Evolutionary conservation across 257 asterid genomes (phyloP), one percentile per base, ranked within the genome.

Genomic region (Primulina huaijiensis): DNA sequence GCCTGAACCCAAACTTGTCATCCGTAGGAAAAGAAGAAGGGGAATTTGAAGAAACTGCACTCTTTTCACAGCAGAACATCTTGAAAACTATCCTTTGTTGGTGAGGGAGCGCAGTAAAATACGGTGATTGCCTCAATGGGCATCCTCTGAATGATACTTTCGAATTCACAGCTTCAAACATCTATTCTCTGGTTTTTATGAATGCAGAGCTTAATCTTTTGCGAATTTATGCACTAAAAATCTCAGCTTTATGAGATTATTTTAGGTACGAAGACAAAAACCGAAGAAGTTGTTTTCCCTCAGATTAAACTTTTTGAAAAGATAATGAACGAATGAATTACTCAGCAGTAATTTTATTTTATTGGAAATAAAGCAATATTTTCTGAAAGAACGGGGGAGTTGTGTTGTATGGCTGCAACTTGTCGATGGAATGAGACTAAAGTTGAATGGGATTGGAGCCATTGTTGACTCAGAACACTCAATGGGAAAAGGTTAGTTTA

Each of bases 31-130:
- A 65, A 5, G 89, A 77, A 33, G 76, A 76, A 19, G 87, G 34
- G 35, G 95, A 80, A 53, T 86, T 80, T 14, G 88, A 77, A 20
- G 87, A 75, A 56, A 87, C 66, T 27, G 76, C 80, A 73, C 67
- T 82, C 70, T 84, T 86, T 20, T 79, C 88, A 68, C 92, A 83
- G 76, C 89, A 82, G 40, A 80, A 70, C 82, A 82, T 68, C 82
- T 71, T 88, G 75, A 70, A 79, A 73, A 72, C 17, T n/a, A 38
- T 75, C 25, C 70, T 87, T 63, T 72, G 82, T 33, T 66, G 83
- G n/a, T 59, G 76, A 62, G 77, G 81, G 25, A 74, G 59, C 52
- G 69, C 52, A 34, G 79, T 55, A 62, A 71, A 74, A 62, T 76
- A 68, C 27, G 82, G 77, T 53, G 81, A 10, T 37, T 77, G 71